Percentiles rank a stretch among this genome's conserved stretches.
phyloP scores from a whole-genome alignment of 2,329 filamentous ascomycete genomes.

The Ophiostoma piceae region DNA sequence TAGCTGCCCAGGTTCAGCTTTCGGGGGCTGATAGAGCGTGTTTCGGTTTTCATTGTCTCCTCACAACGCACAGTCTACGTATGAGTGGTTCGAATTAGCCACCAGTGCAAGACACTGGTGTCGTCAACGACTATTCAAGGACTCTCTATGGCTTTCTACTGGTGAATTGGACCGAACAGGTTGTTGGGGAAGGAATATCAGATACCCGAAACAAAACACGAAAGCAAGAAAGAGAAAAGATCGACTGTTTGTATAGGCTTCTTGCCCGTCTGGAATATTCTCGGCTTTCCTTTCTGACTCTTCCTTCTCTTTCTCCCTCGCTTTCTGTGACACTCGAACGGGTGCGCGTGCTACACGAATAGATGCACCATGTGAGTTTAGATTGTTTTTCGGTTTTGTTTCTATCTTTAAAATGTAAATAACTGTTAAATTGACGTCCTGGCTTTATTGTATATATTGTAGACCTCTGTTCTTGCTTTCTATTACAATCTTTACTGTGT shows the following conservation, averaged over 20 bases:
- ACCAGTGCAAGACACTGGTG: neutral
- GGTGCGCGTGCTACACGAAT: neutral
- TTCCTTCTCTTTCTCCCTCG: neutral
- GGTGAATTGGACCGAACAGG: neutral
- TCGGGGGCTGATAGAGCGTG: too few species aligned
- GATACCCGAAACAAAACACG: neutral
- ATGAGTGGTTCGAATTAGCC: neutral
- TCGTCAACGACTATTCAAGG: neutral
- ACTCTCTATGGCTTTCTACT: neutral
- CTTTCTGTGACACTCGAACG: neutral
- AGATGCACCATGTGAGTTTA: neutral
- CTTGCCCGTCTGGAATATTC: neutral
- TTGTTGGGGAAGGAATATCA: neutral
- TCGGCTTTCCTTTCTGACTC: neutral
- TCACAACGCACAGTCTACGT: neutral
- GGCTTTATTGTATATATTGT: neutral
- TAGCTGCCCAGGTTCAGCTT: neutral
- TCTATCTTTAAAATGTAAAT: neutral
- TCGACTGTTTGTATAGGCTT: neutral
- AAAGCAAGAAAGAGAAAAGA: neutral
- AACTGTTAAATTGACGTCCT: neutral
- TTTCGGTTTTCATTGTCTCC: neutral
- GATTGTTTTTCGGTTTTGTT: neutral
- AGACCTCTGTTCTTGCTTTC: neutral
- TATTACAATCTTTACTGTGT: neutral